Evolutionary conservation across 257 asterid genomes (phyloP).

Genomic region (Rehmannia glutinosa): DNA sequence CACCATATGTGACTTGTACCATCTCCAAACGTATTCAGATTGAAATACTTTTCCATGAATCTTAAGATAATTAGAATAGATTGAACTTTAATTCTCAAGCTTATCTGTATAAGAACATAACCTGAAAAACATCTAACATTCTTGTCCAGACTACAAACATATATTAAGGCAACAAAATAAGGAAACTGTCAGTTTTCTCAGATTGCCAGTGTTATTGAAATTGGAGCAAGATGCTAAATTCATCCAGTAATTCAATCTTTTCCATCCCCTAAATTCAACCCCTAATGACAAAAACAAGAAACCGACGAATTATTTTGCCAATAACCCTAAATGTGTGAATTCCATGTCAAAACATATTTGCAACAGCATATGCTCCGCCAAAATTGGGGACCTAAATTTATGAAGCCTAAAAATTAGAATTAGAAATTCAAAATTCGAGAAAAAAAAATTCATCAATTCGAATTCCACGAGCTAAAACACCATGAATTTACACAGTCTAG

Average conservation of each 20-base stretch:
- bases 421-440: not conserved
- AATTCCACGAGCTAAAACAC: too few relatives aligned
- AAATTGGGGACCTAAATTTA: not conserved
- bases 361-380: conserved; percentile 9
- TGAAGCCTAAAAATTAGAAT: too few relatives aligned
- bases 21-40: too few relatives aligned
- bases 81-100: not conserved
- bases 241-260: not conserved
- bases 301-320: not conserved
- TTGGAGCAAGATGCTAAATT: not conserved
- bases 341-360: not conserved
- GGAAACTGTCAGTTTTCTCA: too few relatives aligned
- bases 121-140: too few relatives aligned
- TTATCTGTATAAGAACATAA: too few relatives aligned
- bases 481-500: too few relatives aligned
- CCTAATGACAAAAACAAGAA: not conserved
- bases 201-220: not conserved
- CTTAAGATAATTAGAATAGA: not conserved
- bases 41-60: too few relatives aligned
- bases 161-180: too few relatives aligned
- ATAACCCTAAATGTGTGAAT: not conserved
- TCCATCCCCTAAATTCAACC: not conserved
- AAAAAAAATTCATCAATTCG: not conserved
- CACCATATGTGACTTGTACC: too few relatives aligned
- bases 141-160: too few relatives aligned